Conservation (phyloP, 179 eudicot genomes). For the Camellia oleifera region DNA sequence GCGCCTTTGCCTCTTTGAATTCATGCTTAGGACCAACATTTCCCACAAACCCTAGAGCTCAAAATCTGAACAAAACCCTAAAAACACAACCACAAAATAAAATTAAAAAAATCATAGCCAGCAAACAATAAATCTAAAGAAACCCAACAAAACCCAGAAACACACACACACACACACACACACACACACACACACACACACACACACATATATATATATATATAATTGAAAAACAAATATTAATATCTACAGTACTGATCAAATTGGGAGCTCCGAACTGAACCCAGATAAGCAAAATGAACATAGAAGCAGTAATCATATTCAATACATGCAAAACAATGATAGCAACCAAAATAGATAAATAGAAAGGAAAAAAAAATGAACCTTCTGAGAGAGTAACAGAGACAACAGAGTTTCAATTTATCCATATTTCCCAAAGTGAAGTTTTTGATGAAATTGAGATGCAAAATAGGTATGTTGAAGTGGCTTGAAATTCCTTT, state of each 20-base stretch:
- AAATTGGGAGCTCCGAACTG: not conserved
- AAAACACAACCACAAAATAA: not conserved
- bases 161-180: no score
- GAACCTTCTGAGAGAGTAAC: constrained; percentile 9
- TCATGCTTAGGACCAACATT: constrained; percentile 18
- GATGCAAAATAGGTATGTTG: not conserved
- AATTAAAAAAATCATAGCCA: not conserved
- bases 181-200: no score
- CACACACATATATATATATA: not conserved
- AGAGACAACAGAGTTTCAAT: not conserved
- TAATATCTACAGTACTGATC: no score
- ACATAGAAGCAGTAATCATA: not conserved
- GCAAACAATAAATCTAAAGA: not conserved
- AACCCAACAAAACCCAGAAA: not conserved
- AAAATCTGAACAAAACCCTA: not conserved
- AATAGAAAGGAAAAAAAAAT: not conserved
- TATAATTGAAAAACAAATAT: not conserved
- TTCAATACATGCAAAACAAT: not conserved
- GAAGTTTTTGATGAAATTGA: not conserved
- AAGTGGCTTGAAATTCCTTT: not conserved
- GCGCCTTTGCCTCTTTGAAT: constrained; percentile 25
- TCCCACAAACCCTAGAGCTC: constrained; percentile 17
- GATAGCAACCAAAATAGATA: not conserved
- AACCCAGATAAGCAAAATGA: not conserved
- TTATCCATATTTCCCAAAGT: not conserved